phyloP scores from a whole-genome alignment of 371 early-diverging fungal genomes.

The Apophysomyces elegans region DNA sequence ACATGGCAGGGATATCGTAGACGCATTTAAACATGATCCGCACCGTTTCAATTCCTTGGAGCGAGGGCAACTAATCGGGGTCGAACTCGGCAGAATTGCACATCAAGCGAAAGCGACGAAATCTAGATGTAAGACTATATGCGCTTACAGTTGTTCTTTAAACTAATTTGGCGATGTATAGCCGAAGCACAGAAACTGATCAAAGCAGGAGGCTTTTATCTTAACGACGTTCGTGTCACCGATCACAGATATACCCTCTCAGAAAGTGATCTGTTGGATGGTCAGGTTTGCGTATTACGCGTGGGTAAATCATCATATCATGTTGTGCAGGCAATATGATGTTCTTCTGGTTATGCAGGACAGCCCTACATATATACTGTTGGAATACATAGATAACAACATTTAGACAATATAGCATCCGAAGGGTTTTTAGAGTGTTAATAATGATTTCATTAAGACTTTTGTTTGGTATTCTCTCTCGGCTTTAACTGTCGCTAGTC shows the following conservation, averaged over 20 bases:
- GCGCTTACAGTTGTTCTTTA: no score
- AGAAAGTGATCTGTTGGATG: constrained; percentile 61
- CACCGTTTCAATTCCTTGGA: constrained; percentile 57
- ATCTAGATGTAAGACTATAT: constrained; percentile 65
- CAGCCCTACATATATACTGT: no score
- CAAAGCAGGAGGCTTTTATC: constrained; percentile 76
- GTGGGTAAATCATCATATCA: constrained; percentile 68
- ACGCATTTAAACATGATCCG: constrained; percentile 72
- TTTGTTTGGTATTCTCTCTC: no score
- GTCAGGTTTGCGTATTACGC: constrained; percentile 56
- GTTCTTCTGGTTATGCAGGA: no score
- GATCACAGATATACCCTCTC: constrained; percentile 44
- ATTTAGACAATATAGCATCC: no score
- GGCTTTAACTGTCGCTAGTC: no score
- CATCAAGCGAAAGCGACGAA: constrained; percentile 61
- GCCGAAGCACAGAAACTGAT: constrained; percentile 78
- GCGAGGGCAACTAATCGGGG: constrained; percentile 43
- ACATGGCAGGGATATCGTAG: constrained; percentile 61
- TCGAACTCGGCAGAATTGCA: constrained; percentile 62
- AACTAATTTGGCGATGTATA: constrained; percentile 21
- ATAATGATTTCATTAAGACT: no score
- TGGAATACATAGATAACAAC: no score
- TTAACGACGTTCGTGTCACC: constrained; percentile 66
- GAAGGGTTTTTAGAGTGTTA: no score
- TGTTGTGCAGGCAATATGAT: constrained; percentile 41